A percentile compares a stretch with the other conserved stretches of the same genome.
Evolutionary conservation across 805 yeast species (phyloP).

Genomic region (Wickerhamomyces queroliae): DNA sequence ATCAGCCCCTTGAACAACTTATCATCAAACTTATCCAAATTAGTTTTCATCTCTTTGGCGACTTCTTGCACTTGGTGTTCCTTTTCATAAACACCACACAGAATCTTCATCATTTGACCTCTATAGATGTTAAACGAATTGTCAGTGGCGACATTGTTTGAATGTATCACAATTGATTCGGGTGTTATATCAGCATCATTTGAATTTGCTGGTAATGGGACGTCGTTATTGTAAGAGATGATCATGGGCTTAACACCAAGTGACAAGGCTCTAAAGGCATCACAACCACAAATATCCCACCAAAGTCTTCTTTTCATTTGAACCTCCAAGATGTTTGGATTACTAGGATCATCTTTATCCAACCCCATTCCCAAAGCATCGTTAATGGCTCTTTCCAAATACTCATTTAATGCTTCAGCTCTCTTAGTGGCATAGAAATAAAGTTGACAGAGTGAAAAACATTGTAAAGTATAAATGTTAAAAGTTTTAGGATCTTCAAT

Average conservation of each 20-base stretch:
- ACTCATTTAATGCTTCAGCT: slow-evolving; percentile 19
- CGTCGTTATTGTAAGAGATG: slow-evolving; percentile 17
- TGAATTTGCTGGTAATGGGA: slow-evolving; percentile 28
- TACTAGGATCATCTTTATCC: slow-evolving; percentile 19
- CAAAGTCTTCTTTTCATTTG: slow-evolving; percentile 27
- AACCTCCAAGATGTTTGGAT: slow-evolving; percentile 18
- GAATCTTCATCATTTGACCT: slow-evolving; percentile 21
- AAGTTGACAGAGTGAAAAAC: slow-evolving; percentile 22
- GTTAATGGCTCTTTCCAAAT: slow-evolving; percentile 17
- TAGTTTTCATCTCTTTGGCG: slow-evolving; percentile 8
- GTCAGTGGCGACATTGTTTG: slow-evolving; percentile 19
- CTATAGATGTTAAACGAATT: slow-evolving; percentile 23
- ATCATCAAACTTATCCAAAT: slow-evolving; percentile 14
- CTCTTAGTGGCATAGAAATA: slow-evolving; percentile 24
- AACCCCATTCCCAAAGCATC: slow-evolving; percentile 21
- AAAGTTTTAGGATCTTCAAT: slow-evolving; percentile 11
- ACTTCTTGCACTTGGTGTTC: slow-evolving; percentile 12
- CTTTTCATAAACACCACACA: slow-evolving; percentile 22
- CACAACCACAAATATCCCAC: slow-evolving; percentile 27
- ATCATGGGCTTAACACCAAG: slow-evolving; percentile 20
- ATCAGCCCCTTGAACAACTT: slow-evolving; percentile 18
- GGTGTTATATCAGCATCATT: slow-evolving; percentile 24
- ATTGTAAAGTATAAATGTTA: slow-evolving; percentile 17
- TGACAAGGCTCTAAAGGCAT: slow-evolving; percentile 20
- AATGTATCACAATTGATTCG: slow-evolving; percentile 14